Evolutionary conservation across 768 basidiomycete species (phyloP), one percentile per base, ranked within the genome.

Genomic region (Rhodocollybia butyracea): DNA sequence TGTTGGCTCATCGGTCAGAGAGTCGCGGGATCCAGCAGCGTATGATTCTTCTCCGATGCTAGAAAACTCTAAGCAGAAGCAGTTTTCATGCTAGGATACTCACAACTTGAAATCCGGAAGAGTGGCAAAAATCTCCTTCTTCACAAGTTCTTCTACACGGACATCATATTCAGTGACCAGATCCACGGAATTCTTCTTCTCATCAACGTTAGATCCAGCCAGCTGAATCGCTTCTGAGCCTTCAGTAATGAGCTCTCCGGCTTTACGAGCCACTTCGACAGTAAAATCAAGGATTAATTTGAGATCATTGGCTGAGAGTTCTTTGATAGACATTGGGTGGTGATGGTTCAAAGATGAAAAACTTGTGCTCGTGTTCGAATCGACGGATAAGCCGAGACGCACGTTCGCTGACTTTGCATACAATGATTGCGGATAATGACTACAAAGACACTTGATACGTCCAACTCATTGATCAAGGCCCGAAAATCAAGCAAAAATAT

Each of bases 41-140:
- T 89, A 94, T 0, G 89, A 89, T 72, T 98, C 96, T 66, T 99
- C 96, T 55, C 96, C 96, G 56, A 98, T 91, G 70, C 92, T 95
- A 51, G 21, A 24, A 4, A 24, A 40, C 29, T 43, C 24, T 17
- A 17, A 26, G 30, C 24, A 46, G 51, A 36, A 58, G 34, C 26
- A 34, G 29, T 24, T 12, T 42, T 7, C n/a, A 3, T 27, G n/a
- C 22, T 12, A 54, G 2, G 24, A 19, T 2, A 78, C 91, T 67
- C 66, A 94, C 94, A 97, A 96, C 60, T 86, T 74, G 70, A 92
- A 95, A 2, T 70, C 60, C 0, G 94, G 92, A 68, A 90, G 95
- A 48, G 73, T 76, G 24, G 71, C 68, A 29, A 75, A 73, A 52
- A 96, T 81, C 65, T 86, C 81, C 27, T 75, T 65, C 70, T 84